A percentile compares a stretch with the other conserved stretches of the same genome.
These are phyloP conservation scores for Catharanthus roseus DNA, from an alignment of 257 asterid genomes.

Conservation along the genomic window DNA sequence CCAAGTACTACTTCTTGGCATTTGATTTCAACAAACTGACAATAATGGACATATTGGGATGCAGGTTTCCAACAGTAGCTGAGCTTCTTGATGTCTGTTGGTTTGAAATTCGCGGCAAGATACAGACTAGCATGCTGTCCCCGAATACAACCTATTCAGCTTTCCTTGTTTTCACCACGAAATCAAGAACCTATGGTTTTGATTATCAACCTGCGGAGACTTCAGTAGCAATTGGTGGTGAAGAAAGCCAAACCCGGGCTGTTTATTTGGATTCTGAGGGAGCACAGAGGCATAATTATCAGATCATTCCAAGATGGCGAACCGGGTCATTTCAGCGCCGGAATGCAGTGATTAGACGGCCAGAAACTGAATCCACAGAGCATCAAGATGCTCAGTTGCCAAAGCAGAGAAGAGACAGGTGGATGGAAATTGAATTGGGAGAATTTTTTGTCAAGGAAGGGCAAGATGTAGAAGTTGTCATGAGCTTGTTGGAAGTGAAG, in stretches of 20 bases:
- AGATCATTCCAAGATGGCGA: slow-evolving; percentile 27
- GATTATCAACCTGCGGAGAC: slow-evolving; percentile 34
- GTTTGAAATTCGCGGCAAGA: slow-evolving; percentile 55
- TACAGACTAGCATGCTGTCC: slow-evolving; percentile 45
- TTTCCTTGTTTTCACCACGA: slow-evolving; percentile 51
- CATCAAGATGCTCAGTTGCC: slow-evolving; percentile 16
- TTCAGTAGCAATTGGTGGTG: slow-evolving; percentile 34
- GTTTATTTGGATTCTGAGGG: slow-evolving; percentile 48
- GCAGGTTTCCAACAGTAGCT: slow-evolving; percentile 28
- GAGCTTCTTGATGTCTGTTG: slow-evolving; percentile 50
- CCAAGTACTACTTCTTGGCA: too few species aligned
- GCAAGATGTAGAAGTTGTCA: slow-evolving; percentile 46
- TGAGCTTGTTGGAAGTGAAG: slow-evolving; percentile 45
- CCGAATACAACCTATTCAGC: slow-evolving; percentile 57
- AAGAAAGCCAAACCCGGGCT: slow-evolving; percentile 23
- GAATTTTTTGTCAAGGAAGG: slow-evolving; percentile 43
- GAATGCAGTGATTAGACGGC: slow-evolving; percentile 11
- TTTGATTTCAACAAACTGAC: background rate
- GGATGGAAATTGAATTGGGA: slow-evolving; percentile 83
- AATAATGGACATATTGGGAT: background rate
- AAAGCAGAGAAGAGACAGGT: slow-evolving; percentile 53
- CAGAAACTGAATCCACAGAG: background rate
- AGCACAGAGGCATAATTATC: slow-evolving; percentile 22
- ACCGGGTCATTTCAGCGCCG: too few species aligned
- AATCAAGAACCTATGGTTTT: slow-evolving; percentile 35